Evolutionary conservation across 139 green algal genomes (phyloP), one percentile per base, ranked within the genome.

Genomic region (Trebouxia sp.): DNA sequence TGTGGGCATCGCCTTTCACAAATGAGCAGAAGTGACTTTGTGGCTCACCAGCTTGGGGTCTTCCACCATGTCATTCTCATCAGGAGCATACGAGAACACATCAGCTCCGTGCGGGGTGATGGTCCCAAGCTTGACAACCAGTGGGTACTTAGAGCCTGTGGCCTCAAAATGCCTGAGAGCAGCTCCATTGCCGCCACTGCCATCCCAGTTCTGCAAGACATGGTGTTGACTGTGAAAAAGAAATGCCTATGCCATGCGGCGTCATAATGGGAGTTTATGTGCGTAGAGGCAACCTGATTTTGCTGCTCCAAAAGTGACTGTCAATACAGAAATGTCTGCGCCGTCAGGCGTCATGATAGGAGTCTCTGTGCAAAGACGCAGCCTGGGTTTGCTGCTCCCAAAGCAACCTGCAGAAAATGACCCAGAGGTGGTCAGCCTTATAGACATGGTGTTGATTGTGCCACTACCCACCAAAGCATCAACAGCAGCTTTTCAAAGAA

Each of bases 81-180:
- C 94, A 26, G 88, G 51, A 0, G 91, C 87, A 82, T 97, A 97
- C 12, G 87, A 95, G 87, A 93, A 98, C 39, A 98, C 94, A 66
- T 98, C 96, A 28, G 95, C 95, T 5, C 91, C 88, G 74, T 93
- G 78, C 3, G 96, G 90, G 2, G 92, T 98, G 88, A 98, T 98
- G 81, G 97, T 99, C 35, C 97, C 97, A 41, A 99, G 91, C 90
- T 99, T 99, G 5, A 99, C 96, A 22, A 92, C 95, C 66, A 99
- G 91, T 9, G 97, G 97, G 88, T 98, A 98, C 74, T 90, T 87
- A 37, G 79, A 82, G 1, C 94, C 96, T 0, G 91, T 97, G 26
- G 88, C 84, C 88, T 98, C 89, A 81, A 89, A 99, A 82, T 99
- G 95, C 45, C 89, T 82, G 77, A 99, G 53, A 20, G 97, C 97